Percentiles rank a stretch among this genome's conserved stretches.
These are phyloP conservation scores for Paraphoma chrysanthemicola DNA, from an alignment of 2,329 filamentous ascomycete genomes.

Conservation along the genomic window DNA sequence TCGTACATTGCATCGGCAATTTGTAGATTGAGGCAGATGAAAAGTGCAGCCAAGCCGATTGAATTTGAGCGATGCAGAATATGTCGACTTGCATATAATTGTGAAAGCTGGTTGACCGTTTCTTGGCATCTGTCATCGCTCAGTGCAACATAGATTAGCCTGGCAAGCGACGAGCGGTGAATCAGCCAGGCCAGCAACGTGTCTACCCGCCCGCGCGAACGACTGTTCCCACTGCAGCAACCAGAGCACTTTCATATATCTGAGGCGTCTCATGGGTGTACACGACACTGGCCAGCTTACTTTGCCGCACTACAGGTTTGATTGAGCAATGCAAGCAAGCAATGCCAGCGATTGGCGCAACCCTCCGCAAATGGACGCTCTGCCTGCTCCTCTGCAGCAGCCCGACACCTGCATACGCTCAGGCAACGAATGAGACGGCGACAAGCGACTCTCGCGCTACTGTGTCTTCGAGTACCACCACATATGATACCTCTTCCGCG, in stretches of 20 bases:
- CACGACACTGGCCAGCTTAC: conserved; percentile 16
- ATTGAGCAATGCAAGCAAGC: conserved; percentile 47
- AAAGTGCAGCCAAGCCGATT: too few species aligned
- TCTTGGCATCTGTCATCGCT: conserved; percentile 7
- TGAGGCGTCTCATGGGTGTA: conserved; percentile 18
- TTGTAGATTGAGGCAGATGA: background rate
- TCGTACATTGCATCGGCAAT: background rate
- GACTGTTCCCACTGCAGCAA: conserved; percentile 16
- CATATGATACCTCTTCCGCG: conserved; percentile 18
- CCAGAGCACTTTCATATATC: conserved; percentile 10
- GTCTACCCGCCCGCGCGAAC: conserved; percentile 19
- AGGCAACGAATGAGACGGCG: conserved; percentile 42
- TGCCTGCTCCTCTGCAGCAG: conserved; percentile 44
- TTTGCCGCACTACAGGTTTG: conserved; percentile 32
- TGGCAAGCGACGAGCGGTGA: conserved; percentile 16
- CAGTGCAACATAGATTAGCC: background rate
- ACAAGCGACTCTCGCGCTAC: conserved; percentile 26
- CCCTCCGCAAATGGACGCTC: conserved; percentile 45
- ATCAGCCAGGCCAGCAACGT: conserved; percentile 17
- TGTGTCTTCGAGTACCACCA: conserved; percentile 32
- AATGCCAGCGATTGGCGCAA: conserved; percentile 49
- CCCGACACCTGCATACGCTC: conserved; percentile 30
- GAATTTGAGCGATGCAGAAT: background rate
- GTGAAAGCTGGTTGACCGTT: background rate
- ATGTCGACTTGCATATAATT: background rate